A percentile compares a stretch with the other conserved stretches of the same genome.
Conservation (phyloP, 106 monocot genomes). For the Apostasia shenzhenica region DNA sequence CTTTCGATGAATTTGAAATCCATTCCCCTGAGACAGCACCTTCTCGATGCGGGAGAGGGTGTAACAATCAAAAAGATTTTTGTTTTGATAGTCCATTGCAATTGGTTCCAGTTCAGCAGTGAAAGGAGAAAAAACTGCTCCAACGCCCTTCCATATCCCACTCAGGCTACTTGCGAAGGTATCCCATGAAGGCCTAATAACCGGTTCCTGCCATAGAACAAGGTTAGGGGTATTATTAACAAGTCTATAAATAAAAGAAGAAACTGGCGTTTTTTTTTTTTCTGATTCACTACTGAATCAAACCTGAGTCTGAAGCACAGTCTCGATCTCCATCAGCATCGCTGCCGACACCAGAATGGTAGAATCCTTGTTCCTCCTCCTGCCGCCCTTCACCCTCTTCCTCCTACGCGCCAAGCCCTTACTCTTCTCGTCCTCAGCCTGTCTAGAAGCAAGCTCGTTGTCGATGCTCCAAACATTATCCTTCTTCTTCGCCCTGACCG, state of each 20-base stretch:
- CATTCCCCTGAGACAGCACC: conserved; percentile 16
- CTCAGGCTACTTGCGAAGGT: conserved; percentile 75
- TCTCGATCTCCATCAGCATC: conserved; percentile 79
- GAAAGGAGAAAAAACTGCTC: conserved; percentile 87
- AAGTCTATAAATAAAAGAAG: neutral
- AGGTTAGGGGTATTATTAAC: too few relatives aligned
- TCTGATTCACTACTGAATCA: neutral
- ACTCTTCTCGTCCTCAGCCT: conserved; percentile 4
- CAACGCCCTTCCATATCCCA: conserved; percentile 94
- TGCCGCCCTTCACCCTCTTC: conserved; percentile 4
- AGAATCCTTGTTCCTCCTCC: conserved; percentile 14
- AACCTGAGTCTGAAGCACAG: conserved; percentile 91
- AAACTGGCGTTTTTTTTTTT: neutral
- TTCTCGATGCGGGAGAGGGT: conserved; percentile 65
- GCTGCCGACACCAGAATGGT: conserved; percentile 57
- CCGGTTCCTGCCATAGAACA: conserved; percentile 60
- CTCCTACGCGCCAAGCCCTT: conserved; percentile 1
- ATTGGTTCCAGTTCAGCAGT: conserved; percentile 90
- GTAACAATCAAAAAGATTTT: conserved; percentile 91
- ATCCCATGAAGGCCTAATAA: conserved; percentile 79
- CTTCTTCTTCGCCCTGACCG: conserved; percentile 42
- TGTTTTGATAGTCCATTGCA: conserved; percentile 51
- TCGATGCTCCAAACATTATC: conserved; percentile 87
- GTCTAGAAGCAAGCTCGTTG: conserved; percentile 40
- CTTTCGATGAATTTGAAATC: conserved; percentile 39